Percentiles rank a stretch among this genome's conserved stretches.
Conservation (phyloP, 257 asterid species). For the Solanum chilense region DNA sequence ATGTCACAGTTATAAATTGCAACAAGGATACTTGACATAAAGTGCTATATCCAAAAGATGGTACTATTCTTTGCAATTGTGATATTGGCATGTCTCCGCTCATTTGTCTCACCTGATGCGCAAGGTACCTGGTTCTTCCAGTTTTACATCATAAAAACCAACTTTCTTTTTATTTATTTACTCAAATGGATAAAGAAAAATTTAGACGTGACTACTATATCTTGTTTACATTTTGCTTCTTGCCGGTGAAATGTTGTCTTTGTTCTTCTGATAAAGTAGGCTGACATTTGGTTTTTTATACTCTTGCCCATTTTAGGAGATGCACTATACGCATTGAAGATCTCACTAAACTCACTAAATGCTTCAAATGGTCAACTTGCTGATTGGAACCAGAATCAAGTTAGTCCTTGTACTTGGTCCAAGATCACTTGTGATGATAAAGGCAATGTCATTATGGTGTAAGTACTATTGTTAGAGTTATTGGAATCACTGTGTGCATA, state of each 20-base stretch:
- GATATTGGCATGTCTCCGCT: conserved; percentile 20
- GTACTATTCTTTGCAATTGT: conserved; percentile 29
- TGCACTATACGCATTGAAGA: conserved; percentile 53
- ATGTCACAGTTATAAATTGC: neutral
- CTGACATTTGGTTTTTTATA: neutral
- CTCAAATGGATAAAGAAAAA: neutral
- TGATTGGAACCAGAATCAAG: conserved; percentile 73
- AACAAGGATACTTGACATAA: neutral
- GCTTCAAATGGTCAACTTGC: conserved; percentile 54
- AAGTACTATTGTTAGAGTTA: conserved; percentile 12
- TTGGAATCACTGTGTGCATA: neutral
- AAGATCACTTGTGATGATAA: conserved; percentile 54
- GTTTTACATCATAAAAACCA: neutral
- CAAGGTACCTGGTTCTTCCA: conserved; percentile 34
- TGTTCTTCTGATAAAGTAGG: neutral
- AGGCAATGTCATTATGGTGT: conserved; percentile 59
- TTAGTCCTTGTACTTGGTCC: conserved; percentile 93
- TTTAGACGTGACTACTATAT: neutral
- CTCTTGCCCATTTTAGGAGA: conserved; percentile 43
- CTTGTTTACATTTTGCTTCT: neutral
- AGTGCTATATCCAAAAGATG: conserved; percentile 16
- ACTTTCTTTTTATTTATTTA: neutral
- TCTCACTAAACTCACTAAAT: conserved; percentile 52
- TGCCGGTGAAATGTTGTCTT: neutral
- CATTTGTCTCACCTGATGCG: conserved; percentile 41